These are phyloP conservation scores for Eucalyptus sp. DNA, from an alignment of 345 rosid genomes.

Conservation along the genomic window DNA sequence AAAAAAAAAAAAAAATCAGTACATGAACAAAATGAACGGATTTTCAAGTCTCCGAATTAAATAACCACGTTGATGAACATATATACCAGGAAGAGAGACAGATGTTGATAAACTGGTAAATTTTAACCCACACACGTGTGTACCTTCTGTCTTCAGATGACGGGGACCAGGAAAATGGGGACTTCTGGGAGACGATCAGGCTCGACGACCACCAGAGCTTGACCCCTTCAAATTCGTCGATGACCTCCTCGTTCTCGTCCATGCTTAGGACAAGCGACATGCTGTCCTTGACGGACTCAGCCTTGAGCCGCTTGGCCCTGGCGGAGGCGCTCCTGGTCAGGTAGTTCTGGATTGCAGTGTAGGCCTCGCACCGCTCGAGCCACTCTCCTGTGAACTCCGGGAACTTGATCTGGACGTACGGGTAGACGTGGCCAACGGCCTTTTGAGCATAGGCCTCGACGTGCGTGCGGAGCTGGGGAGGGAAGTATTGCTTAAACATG, in stretches of 20 bases:
- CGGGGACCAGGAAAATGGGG: not conserved
- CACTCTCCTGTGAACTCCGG: slow-evolving; percentile 29
- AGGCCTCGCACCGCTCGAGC: slow-evolving; percentile 32
- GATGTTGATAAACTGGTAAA: too few species aligned
- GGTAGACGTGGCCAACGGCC: slow-evolving; percentile 16
- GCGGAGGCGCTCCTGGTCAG: slow-evolving; percentile 27
- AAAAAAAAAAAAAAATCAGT: too few species aligned
- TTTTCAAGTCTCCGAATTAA: too few species aligned
- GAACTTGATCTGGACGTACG: slow-evolving; percentile 41
- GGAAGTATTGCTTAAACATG: slow-evolving; percentile 32
- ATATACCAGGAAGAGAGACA: too few species aligned
- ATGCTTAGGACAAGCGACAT: slow-evolving; percentile 36
- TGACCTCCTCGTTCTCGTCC: slow-evolving; percentile 47
- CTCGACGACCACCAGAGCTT: slow-evolving; percentile 36
- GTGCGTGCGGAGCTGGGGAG: slow-evolving; percentile 16
- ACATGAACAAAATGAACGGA: too few species aligned
- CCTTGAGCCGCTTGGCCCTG: slow-evolving; percentile 39
- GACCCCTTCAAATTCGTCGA: slow-evolving; percentile 30
- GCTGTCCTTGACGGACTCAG: slow-evolving; percentile 22
- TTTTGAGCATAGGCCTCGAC: slow-evolving; percentile 17
- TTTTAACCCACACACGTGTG: too few species aligned
- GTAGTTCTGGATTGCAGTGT: slow-evolving; percentile 36
- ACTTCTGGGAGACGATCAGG: not conserved
- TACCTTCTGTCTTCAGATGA: too few species aligned
- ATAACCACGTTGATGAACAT: too few species aligned